Base-by-base conservation (phyloP, 108 stramenopile genomes). In the Pseudonitzschia multiseries region DNA sequence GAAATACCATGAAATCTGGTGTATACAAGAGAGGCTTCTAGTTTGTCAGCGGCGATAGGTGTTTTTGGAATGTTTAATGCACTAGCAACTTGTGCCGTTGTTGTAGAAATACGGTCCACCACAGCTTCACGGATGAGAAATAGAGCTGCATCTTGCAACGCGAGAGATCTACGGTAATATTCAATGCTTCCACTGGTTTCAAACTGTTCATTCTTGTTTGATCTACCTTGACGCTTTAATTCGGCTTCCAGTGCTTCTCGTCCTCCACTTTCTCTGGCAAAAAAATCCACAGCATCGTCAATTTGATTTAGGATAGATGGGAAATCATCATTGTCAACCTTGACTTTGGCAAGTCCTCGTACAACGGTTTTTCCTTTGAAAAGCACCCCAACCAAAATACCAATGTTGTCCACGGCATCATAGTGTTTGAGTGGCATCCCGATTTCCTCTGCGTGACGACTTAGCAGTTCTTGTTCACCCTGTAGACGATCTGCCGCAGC, bases 1-100 rank as follows among this genome's bases (percentile, higher is more conserved):
- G 94, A 91, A 76, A 95, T 95, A 18, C 94, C 94, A 73, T 95
- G 91, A 69, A 91, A 95, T 18, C 94, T 87, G 15, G 94, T 95
- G 69, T 93, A 95, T 9, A 91, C 76, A 67, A 95, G 70, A 26
- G 86, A 88, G 0, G 94, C 94, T 72, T 95, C 94, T 71, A 95
- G 77, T 69, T 89, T 89, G 70, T 95, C 94, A 26, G 89, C 90
- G 3, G 82, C 76, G 56, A 95, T 77, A 15, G 90, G 88, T 4
- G 66, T 65, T 59, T 81, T 82, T 12, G 81, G 82, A 31, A 90
- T 59, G 71, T 89, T 73, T 61, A 94, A 72, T 10, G 87, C 89
- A 71, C 79, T 77, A 48, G 80, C 68, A 26, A 95, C 75, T 70
- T 92, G 89, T 12, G 50, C 62, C 12, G 83, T 72, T 8, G 91